These are phyloP conservation scores for Mortierella sp. DNA, from an alignment of 371 early-diverging fungal species.

Conservation along the genomic window DNA sequence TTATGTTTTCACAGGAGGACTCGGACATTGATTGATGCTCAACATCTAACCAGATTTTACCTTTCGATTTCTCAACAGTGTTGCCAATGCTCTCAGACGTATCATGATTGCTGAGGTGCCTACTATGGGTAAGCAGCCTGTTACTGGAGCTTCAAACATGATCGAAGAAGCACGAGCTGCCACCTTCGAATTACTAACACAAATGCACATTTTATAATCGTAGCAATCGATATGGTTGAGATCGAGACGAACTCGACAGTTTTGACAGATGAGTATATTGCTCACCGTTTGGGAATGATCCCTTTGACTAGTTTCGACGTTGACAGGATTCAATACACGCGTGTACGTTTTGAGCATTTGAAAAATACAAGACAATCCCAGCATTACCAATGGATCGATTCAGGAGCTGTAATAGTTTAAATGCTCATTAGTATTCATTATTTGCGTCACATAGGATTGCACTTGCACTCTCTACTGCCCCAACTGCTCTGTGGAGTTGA, in stretches of 20 bases:
- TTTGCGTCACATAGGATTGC: constrained; percentile 77
- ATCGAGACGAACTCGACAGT: constrained; percentile 96
- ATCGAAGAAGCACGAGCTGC: not conserved
- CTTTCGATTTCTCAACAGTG: constrained; percentile 59
- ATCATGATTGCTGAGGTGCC: constrained; percentile 98
- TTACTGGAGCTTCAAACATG: not conserved
- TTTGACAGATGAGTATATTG: constrained; percentile 98
- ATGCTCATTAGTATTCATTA: not conserved
- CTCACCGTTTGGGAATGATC: constrained; percentile 98
- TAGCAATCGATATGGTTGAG: constrained; percentile 98
- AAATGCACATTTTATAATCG: not conserved
- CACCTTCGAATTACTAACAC: not conserved
- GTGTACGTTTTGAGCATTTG: constrained; percentile 61
- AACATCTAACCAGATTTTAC: not conserved
- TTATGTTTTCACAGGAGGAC: no score
- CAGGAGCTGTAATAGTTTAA: not conserved
- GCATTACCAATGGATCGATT: not conserved
- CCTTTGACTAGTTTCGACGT: constrained; percentile 89
- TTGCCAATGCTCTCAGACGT: constrained; percentile 97
- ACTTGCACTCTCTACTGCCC: constrained; percentile 90
- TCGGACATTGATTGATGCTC: no score
- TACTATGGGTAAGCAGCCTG: constrained; percentile 79
- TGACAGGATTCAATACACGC: constrained; percentile 86
- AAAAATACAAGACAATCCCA: no score
- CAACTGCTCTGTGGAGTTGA: constrained; percentile 92